Conservation (phyloP, 2,329 filamentous ascomycete genomes). For the Drechslera avenae region DNA sequence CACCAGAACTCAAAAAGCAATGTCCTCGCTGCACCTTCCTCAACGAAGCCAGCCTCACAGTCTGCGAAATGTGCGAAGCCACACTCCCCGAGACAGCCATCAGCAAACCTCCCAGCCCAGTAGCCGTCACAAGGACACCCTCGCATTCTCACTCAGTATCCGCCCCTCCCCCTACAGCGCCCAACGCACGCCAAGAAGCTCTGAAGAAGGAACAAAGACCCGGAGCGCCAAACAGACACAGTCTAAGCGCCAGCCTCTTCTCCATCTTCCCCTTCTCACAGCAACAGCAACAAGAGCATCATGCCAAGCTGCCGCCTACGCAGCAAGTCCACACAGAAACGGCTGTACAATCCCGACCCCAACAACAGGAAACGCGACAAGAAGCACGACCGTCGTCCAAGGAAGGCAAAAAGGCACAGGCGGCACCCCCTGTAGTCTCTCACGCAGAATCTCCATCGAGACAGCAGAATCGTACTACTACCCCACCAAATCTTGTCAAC, state of each 20-base stretch:
- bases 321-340: conserved; percentile 19
- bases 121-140: conserved; percentile 10
- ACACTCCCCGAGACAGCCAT: conserved; percentile 32
- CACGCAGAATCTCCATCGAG: neutral
- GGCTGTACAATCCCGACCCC: conserved; percentile 2
- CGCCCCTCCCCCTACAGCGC: conserved; percentile 25
- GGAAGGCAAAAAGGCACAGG: neutral
- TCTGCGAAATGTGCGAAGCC: conserved; percentile 43
- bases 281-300: conserved; percentile 40
- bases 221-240: conserved; percentile 35
- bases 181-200: conserved; percentile 6
- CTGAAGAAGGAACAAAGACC: conserved; percentile 23
- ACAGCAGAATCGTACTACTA: conserved; percentile 6
- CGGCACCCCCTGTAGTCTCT: neutral
- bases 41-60: conserved; percentile 38
- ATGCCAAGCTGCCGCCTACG: conserved; percentile 33
- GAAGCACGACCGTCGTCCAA: conserved; percentile 5
- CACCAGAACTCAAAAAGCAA: conserved; percentile 41
- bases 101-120: conserved; percentile 32
- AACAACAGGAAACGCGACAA: neutral
- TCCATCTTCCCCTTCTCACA: conserved; percentile 45
- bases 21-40: conserved; percentile 45
- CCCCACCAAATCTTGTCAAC: conserved; percentile 11
- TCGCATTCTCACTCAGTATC: conserved; percentile 41
- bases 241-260: conserved; percentile 42